Evolutionary conservation across 139 green algal species (phyloP).

Genomic region (Edaphochlamys debaryana): DNA sequence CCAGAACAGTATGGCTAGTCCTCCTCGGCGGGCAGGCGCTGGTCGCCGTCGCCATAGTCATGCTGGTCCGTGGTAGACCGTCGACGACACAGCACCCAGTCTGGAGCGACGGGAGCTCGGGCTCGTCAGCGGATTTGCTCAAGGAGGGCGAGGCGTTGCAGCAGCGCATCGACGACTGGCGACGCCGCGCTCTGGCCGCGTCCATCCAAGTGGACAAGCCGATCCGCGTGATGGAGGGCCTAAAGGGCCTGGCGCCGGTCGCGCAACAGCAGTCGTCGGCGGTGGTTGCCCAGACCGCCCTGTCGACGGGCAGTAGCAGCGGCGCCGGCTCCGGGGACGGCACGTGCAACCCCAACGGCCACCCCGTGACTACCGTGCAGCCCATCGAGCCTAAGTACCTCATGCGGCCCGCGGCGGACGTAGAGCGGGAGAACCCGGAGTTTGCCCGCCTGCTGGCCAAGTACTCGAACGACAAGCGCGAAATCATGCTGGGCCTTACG

Average conservation of each 20-base stretch:
- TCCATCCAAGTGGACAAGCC: background rate
- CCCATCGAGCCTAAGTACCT: constrained; percentile 10
- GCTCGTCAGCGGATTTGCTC: too few species aligned
- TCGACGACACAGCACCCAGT: too few species aligned
- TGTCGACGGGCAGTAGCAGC: too few species aligned
- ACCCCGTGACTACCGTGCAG: constrained; percentile 17
- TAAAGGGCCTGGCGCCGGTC: too few species aligned
- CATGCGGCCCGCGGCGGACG: constrained; percentile 27
- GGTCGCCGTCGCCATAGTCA: constrained; percentile 7
- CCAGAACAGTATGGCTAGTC: constrained; percentile 4
- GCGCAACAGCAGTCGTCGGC: too few species aligned
- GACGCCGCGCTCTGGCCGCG: background rate
- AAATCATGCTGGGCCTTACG: constrained; percentile 64
- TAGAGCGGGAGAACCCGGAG: constrained; percentile 49
- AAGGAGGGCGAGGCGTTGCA: background rate
- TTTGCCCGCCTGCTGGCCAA: constrained; percentile 26
- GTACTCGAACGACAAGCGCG: constrained; percentile 33
- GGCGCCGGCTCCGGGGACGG: too few species aligned
- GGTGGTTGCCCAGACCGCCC: too few species aligned
- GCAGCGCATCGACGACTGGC: constrained; percentile 1
- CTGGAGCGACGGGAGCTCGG: too few species aligned
- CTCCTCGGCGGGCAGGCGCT: constrained; percentile 11
- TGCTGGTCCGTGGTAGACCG: background rate
- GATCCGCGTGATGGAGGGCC: too few species aligned
- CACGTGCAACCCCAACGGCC: constrained; percentile 25